A percentile compares a stretch with the other conserved stretches of the same genome.
Conservation (phyloP, 495 filamentous ascomycete species). For the Xylaria grammica region DNA sequence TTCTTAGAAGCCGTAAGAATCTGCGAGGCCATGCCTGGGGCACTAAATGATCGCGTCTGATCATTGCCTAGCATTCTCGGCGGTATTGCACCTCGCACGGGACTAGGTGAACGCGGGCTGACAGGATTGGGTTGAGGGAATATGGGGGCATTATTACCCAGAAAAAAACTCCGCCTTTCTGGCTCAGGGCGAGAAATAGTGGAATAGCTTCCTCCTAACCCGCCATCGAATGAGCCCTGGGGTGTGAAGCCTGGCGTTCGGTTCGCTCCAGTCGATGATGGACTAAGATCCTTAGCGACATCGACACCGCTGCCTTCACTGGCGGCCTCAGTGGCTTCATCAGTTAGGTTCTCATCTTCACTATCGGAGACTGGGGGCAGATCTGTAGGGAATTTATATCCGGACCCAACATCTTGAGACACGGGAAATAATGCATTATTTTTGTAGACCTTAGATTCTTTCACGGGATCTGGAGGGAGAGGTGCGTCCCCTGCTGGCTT, state of each 20-base stretch:
- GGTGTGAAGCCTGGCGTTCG: slow-evolving; percentile 65
- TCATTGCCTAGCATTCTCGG: slow-evolving; percentile 57
- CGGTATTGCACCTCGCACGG: slow-evolving; percentile 61
- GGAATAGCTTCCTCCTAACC: slow-evolving; percentile 49
- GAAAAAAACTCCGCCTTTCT: slow-evolving; percentile 58
- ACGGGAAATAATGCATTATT: slow-evolving; percentile 28
- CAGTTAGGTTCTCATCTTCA: slow-evolving; percentile 49
- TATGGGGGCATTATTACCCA: slow-evolving; percentile 56
- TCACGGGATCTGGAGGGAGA: slow-evolving; percentile 37
- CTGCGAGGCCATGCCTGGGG: slow-evolving; percentile 57
- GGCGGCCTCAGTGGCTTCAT: slow-evolving; percentile 49
- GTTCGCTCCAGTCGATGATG: slow-evolving; percentile 49
- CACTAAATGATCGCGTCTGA: slow-evolving; percentile 60
- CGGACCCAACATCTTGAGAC: slow-evolving; percentile 26
- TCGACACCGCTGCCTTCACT: slow-evolving; percentile 67
- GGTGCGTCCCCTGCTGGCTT: slow-evolving; percentile 30
- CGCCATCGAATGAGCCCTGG: slow-evolving; percentile 69
- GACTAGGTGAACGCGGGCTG: slow-evolving; percentile 81
- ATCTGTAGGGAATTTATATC: slow-evolving; percentile 36
- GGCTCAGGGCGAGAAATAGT: slow-evolving; percentile 51
- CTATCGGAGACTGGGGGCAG: slow-evolving; percentile 40
- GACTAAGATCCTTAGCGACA: slow-evolving; percentile 71
- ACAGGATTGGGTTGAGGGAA: slow-evolving; percentile 63
- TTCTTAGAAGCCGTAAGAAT: slow-evolving; percentile 42
- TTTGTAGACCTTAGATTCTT: slow-evolving; percentile 30